These are phyloP conservation scores for Peronospora destructor DNA, from an alignment of 352 stramenopile genomes.

Conservation along the genomic window DNA sequence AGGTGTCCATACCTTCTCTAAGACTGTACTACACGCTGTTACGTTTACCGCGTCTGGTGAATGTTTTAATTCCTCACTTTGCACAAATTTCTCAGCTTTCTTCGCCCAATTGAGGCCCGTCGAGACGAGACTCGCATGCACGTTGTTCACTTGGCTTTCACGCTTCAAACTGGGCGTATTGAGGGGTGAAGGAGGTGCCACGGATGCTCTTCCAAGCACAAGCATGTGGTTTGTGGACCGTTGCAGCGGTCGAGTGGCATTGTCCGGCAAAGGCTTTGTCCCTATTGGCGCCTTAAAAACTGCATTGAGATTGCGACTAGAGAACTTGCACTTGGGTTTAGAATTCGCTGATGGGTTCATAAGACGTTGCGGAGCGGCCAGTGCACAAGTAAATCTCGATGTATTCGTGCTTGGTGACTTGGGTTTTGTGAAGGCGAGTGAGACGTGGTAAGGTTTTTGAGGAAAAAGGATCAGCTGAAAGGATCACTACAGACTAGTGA, in stretches of 20 bases:
- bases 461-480: too few species aligned
- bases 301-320: constrained; percentile 64
- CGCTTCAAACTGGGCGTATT: constrained; percentile 73
- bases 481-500: too few species aligned
- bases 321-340: constrained; percentile 62
- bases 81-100: constrained; percentile 8
- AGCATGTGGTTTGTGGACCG: constrained; percentile 41
- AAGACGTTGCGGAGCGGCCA: constrained; percentile 1
- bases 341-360: constrained; percentile 36
- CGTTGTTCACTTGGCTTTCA: constrained; percentile 42
- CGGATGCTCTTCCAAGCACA: constrained; percentile 34
- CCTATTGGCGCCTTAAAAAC: constrained; percentile 55
- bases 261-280: constrained; percentile 27
- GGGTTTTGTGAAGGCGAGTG: too few species aligned
- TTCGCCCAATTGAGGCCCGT: constrained; percentile 37
- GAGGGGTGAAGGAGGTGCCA: constrained; percentile 51
- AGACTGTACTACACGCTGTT: background rate
- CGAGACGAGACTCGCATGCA: constrained; percentile 35
- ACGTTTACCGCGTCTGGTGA: background rate
- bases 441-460: too few species aligned
- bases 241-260: constrained; percentile 20
- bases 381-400: too few species aligned
- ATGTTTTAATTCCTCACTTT: constrained; percentile 6
- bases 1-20: constrained; percentile 24
- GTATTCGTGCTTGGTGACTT: too few species aligned